Percentiles rank a stretch among this genome's conserved stretches.
Evolutionary conservation across 768 basidiomycete species (phyloP).

Genomic region (Fomitopsis pulvina): DNA sequence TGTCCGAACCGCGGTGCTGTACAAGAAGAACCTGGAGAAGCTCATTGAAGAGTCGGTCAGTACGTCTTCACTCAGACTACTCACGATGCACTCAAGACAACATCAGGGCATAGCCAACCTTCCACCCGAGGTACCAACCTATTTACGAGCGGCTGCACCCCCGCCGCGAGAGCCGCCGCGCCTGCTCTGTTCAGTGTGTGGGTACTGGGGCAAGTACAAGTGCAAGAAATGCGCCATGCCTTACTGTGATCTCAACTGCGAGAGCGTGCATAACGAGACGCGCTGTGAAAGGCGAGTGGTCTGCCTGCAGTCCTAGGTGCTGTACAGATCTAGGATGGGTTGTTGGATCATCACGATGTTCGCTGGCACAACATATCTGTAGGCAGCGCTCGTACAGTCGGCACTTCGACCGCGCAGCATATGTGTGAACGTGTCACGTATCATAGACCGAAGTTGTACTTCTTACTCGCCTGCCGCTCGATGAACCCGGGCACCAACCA

Average conservation of each 20-base stretch:
- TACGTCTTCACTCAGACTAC: constrained; percentile 6
- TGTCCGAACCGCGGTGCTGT: constrained; percentile 72
- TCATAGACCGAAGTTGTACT: constrained; percentile 48
- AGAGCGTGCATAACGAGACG: constrained; percentile 69
- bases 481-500: constrained; percentile 57
- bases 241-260: constrained; percentile 71
- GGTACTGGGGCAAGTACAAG: constrained; percentile 76
- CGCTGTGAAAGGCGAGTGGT: constrained; percentile 71
- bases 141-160: constrained; percentile 62
- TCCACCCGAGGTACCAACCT: constrained; percentile 51
- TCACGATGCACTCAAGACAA: background rate
- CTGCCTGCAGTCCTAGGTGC: too few species aligned
- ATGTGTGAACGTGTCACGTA: background rate
- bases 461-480: constrained; percentile 50
- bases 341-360: too few species aligned
- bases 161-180: constrained; percentile 60
- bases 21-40: constrained; percentile 70
- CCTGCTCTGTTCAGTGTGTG: constrained; percentile 78
- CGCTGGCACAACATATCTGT: too few species aligned
- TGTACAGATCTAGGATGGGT: too few species aligned
- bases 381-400: too few species aligned
- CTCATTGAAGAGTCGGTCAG: constrained; percentile 78
- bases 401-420: too few species aligned
- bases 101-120: constrained; percentile 53
- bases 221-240: constrained; percentile 73